A percentile compares a stretch with the other conserved stretches of the same genome.
Conservation (phyloP, 2,329 filamentous ascomycete species). For the Elsinoe perseae region DNA sequence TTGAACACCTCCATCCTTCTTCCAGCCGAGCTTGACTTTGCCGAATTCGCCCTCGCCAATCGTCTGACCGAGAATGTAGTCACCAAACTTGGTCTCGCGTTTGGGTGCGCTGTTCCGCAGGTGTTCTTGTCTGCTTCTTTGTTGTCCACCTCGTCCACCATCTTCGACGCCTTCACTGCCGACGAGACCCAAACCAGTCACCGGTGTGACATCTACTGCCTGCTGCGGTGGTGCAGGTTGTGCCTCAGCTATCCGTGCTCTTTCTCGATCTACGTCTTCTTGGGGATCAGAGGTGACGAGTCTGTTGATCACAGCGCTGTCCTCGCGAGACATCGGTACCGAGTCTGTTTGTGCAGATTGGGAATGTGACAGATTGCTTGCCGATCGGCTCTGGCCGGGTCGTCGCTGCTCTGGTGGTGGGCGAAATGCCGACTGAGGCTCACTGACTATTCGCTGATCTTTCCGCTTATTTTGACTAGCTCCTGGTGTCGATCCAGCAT, state of each 20-base stretch:
- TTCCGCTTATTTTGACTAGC: constrained; percentile 25
- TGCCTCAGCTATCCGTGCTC: constrained; percentile 59
- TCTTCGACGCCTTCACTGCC: constrained; percentile 46
- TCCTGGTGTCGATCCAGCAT: constrained; percentile 14
- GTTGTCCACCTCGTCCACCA: constrained; percentile 30
- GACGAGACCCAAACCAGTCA: constrained; percentile 43
- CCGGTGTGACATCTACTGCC: constrained; percentile 34
- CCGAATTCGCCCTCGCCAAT: constrained; percentile 97
- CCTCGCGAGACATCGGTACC: constrained; percentile 57
- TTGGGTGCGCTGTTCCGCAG: constrained; percentile 41
- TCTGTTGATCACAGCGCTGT: constrained; percentile 70
- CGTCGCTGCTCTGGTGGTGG: constrained; percentile 30
- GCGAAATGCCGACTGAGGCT: constrained; percentile 42
- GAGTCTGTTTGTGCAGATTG: constrained; percentile 31
- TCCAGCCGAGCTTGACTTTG: constrained; percentile 98
- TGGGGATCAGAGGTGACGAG: constrained; percentile 69
- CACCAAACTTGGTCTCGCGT: constrained; percentile 84
- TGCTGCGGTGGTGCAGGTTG: constrained; percentile 22
- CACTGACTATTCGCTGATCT: constrained; percentile 17
- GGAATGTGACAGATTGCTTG: constrained; percentile 41
- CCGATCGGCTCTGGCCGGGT: constrained; percentile 39
- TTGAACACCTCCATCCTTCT: constrained; percentile 82
- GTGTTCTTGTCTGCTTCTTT: constrained; percentile 51
- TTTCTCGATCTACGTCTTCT: constrained; percentile 63
- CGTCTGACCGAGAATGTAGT: constrained; percentile 92